Base-by-base conservation (phyloP, 495 filamentous ascomycete species). In the Bathelium albidoporum region DNA sequence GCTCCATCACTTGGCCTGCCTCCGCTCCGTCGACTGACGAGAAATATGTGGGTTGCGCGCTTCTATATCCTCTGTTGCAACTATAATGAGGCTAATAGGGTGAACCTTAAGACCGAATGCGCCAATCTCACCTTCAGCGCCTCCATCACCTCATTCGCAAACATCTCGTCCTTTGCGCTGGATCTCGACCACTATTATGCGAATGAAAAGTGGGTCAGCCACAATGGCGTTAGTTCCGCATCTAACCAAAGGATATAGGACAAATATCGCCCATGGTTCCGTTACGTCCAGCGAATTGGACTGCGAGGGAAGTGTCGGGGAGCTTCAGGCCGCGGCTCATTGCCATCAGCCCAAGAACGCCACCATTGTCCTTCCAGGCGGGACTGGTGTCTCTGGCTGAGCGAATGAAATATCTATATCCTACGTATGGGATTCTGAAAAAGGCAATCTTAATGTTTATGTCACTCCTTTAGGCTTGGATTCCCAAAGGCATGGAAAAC, bases 311-410 rank as follows among this genome's bases (percentile, higher is more conserved):
- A 55, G 0, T 4, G 49, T 55, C 7, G 49, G 49, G 29, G 49
- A 55, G 9, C 11, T 26, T 16, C 7, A 29, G 12, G 49, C 24
- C 7, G 49, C 12, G 24, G 49, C 49, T 4, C 49, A 28, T 5
- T 55, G 49, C 29, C 29, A 24, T 29, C 7, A 26, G 24, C 49
- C 49, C 20, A 29, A 55, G 20, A 20, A 29, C 5, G 29, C 49
- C 20, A 55, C 24, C 20, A 55, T 55, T 24, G 9, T 29, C 24
- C 49, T 55, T 29, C 22, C 49, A 7, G 49, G 49, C 4, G 49
- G 49, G 29, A 55, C 49, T 9, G 49, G 49, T 26, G 49, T 55
- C 49, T 55, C 49, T 29, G 49, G 49, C 16, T 55, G 49, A 55
- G 29, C 22, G 5, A 12, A 49, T 49, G 20, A 55, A 20, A 49